Conservation (phyloP, 257 asterid genomes). For the Solanum neorickii region DNA sequence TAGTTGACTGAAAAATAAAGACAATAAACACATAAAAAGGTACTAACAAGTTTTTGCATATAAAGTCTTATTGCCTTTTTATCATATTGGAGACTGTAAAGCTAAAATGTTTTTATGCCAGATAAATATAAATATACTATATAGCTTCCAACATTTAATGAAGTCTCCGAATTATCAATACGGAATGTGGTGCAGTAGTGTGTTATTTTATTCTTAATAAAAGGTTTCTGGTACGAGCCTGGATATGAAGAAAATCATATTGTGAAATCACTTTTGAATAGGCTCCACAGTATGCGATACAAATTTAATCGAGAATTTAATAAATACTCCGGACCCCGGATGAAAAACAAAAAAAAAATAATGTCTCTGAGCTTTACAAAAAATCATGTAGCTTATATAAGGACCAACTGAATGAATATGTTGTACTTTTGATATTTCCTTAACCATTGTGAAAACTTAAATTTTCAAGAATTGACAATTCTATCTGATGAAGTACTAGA, state of each 20-base stretch:
- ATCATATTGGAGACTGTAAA: not conserved
- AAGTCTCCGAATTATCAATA: not conserved
- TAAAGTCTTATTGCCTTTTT: not conserved
- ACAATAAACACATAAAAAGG: not conserved
- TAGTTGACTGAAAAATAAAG: not conserved
- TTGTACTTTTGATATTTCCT: not conserved
- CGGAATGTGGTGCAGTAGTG: no score
- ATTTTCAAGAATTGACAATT: not conserved
- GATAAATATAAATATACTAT: not conserved
- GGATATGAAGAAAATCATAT: no score
- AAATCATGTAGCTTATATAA: not conserved
- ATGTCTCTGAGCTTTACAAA: not conserved
- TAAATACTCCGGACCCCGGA: rapidly evolving
- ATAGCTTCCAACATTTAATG: not conserved
- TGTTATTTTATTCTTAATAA: no score
- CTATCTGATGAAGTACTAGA: not conserved
- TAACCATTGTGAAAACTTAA: not conserved
- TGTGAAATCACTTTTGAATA: no score
- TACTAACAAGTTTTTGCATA: not conserved
- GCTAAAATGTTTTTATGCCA: not conserved
- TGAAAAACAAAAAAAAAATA: no score
- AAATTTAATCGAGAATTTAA: no score
- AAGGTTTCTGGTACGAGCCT: rapidly evolving
- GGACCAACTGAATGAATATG: not conserved
- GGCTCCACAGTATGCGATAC: no score